Evolutionary conservation across 1,139 yeast species (phyloP), one percentile per base, ranked within the genome.

Genomic region (Saccharomyces hybrid): DNA sequence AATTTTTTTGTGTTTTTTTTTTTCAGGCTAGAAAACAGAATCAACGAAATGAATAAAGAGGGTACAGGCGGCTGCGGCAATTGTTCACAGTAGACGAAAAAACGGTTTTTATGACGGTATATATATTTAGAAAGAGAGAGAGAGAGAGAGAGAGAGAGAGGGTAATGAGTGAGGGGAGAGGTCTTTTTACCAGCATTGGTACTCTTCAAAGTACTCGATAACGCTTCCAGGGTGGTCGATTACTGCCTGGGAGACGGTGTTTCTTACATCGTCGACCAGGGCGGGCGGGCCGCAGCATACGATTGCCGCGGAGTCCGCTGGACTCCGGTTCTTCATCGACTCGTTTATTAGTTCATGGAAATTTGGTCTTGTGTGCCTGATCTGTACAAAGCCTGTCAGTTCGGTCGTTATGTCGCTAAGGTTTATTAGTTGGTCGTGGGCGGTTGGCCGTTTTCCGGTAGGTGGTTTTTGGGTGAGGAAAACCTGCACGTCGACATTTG

Each of bases 251-350:
- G 73, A 73, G n/a, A 73, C 73, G 16, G 64, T 55, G 49, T 64
- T 64, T 64, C 81, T 72, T 13, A 78, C 64, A 47, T 74, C 76
- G 67, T 83, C 88, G 27, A 78, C 82, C 76, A 80, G 72, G 4
- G 68, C 64, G 14, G 80, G 80, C 51, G 79, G 82, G 1, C 81
- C 83, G 62, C 83, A 79, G 1, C 78, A 65, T 14, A 77, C 69
- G 50, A 77, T 72, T 8, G 77, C 76, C 27, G 77, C 64, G 0
- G 82, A 71, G 3, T 42, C 32, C n/a, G 32, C 32, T 29, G 32
- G 32, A 29, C n/a, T 29, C n/a, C 32, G 1, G n/a, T 29, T 29
- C 32, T 29, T 29, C 32, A 29, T 29, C 0, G 32, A 11, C 32
- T 29, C 32, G 32, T 29, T 29, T 29, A 29, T 29, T 3, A 29